phyloP scores from a whole-genome alignment of 441 rosid genomes.

The Populus hybrid region DNA sequence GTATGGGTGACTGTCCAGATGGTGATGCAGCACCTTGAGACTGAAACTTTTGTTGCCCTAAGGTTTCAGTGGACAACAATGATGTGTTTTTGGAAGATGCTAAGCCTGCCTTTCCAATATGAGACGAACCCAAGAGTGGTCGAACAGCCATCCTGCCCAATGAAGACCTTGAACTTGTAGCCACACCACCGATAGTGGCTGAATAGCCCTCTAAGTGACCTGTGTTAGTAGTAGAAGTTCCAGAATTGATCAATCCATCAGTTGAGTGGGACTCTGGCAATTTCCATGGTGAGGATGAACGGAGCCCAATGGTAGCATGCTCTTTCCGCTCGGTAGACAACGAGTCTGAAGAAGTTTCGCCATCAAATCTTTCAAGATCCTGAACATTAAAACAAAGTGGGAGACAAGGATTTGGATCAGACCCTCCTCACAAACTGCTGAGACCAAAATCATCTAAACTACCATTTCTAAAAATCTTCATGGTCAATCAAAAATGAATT shows the following conservation, averaged over 20 bases:
- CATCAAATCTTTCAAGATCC: slow-evolving; percentile 62
- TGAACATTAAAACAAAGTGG: slow-evolving; percentile 28
- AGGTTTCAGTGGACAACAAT: slow-evolving; percentile 41
- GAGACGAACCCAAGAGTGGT: slow-evolving; percentile 39
- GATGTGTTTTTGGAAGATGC: slow-evolving; percentile 40
- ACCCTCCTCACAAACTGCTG: not conserved
- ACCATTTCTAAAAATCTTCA: not conserved
- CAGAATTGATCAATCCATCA: slow-evolving; percentile 36
- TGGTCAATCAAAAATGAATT: not conserved
- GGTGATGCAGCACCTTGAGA: slow-evolving; percentile 39
- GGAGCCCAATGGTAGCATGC: slow-evolving; percentile 34
- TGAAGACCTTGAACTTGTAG: slow-evolving; percentile 42
- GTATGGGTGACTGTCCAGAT: slow-evolving; percentile 43
- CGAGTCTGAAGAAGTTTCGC: slow-evolving; percentile 43
- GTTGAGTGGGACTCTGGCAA: slow-evolving; percentile 32
- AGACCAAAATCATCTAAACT: not conserved
- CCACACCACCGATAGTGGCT: slow-evolving; percentile 41
- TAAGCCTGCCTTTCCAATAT: slow-evolving; percentile 36
- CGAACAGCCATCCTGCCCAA: slow-evolving; percentile 45
- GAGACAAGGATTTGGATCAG: not conserved
- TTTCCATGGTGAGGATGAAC: slow-evolving; percentile 42
- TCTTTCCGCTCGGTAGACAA: slow-evolving; percentile 60
- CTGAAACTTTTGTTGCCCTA: slow-evolving; percentile 38
- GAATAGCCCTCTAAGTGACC: slow-evolving; percentile 51
- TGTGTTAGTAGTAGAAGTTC: slow-evolving; percentile 22